Percentiles rank a stretch among this genome's conserved stretches.
phyloP scores from a whole-genome alignment of 2,329 filamentous ascomycete genomes.

The Fusarium globosum region DNA sequence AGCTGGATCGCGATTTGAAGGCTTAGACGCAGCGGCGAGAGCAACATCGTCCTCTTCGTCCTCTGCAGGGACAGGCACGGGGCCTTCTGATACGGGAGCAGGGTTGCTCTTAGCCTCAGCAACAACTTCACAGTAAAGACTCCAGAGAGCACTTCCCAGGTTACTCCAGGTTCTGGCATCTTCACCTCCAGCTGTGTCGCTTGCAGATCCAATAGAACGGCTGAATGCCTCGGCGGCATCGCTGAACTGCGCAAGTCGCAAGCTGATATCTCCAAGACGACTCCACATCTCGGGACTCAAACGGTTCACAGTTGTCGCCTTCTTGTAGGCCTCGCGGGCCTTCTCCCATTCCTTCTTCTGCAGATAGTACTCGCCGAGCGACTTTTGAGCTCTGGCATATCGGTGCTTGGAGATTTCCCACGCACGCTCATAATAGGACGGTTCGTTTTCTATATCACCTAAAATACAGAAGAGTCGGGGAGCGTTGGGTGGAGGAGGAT shows the following conservation, averaged over 20 bases:
- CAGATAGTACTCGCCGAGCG: constrained; percentile 83
- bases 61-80: constrained; percentile 29
- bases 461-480: constrained; percentile 92
- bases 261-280: constrained; percentile 85
- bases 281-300: constrained; percentile 89
- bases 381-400: constrained; percentile 88
- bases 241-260: constrained; percentile 80
- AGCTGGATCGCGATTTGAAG: constrained; percentile 60
- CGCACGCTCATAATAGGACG: constrained; percentile 81
- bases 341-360: constrained; percentile 71
- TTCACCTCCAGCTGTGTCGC: constrained; percentile 76
- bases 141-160: constrained; percentile 84
- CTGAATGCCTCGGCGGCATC: constrained; percentile 87
- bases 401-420: constrained; percentile 86
- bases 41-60: constrained; percentile 48
- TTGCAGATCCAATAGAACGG: constrained; percentile 75
- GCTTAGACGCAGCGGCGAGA: constrained; percentile 29
- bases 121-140: constrained; percentile 68
- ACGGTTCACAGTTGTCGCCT: constrained; percentile 81
- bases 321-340: constrained; percentile 81
- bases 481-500: constrained; percentile 82
- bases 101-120: constrained; percentile 51
- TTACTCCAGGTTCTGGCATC: constrained; percentile 97
- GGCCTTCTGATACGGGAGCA: constrained; percentile 36
- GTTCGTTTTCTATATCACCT: constrained; percentile 84